Evolutionary conservation across 2,329 filamentous ascomycete genomes (phyloP).

Genomic region (Sporothrix protearum): DNA sequence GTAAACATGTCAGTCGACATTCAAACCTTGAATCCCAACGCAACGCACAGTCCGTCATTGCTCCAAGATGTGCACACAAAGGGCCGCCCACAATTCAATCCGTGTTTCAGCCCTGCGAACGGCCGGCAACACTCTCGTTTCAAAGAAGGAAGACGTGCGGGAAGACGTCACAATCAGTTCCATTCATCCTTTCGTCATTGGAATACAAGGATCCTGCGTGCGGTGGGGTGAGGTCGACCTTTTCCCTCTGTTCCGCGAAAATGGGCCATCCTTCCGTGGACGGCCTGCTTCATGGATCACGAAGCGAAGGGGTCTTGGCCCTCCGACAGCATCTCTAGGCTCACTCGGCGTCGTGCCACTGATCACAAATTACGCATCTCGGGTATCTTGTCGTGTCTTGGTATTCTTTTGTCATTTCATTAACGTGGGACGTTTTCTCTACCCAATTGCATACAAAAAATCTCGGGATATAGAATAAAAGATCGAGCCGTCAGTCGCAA

Average conservation of each 20-base stretch:
- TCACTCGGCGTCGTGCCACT: background rate
- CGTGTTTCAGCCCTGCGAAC: conserved; percentile 18
- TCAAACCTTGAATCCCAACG: background rate
- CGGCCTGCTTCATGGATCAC: background rate
- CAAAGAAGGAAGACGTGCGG: background rate
- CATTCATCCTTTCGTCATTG: background rate
- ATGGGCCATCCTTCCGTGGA: background rate
- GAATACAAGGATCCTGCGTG: background rate
- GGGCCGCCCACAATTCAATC: background rate
- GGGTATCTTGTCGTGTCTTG: background rate
- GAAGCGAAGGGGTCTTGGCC: background rate
- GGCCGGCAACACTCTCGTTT: conserved; percentile 11
- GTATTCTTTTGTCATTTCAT: conserved; percentile 14
- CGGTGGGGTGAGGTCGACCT: background rate
- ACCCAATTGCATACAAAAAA: conserved; percentile 16
- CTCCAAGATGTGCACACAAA: background rate
- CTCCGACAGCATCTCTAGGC: background rate
- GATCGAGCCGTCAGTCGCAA: background rate
- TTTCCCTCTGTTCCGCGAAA: background rate
- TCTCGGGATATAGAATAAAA: conserved; percentile 12
- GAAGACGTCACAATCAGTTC: background rate
- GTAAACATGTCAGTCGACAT: background rate
- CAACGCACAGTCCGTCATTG: background rate
- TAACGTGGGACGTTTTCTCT: background rate
- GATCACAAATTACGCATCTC: background rate